Base-by-base conservation (phyloP, 2,329 filamentous ascomycete genomes). In the Ophiostoma triangulosporum region DNA sequence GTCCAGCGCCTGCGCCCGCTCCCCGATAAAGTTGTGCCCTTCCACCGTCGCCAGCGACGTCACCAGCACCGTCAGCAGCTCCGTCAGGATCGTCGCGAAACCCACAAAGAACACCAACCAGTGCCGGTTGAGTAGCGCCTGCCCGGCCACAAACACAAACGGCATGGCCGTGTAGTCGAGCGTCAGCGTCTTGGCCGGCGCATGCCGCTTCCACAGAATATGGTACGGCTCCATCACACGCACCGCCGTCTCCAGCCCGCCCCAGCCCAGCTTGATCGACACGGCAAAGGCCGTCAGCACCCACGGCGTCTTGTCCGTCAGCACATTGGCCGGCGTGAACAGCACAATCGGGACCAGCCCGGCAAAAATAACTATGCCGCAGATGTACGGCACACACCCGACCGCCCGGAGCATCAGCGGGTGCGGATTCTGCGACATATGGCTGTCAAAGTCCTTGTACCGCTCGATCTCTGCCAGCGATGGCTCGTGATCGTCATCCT, bases 161-260 rank as follows among this genome's bases (percentile, higher is more conserved):
- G 84, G 81, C 60, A 85, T 77, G 27, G 81, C 81, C 0, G 82
- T 84, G 64, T 88, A 88, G 65, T 88, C 84, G 9, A 88, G 74
- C 0, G 80, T 82, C 6, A 88, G 73, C 2, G 79, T 83, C 58
- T 74, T 77, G 6, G 83, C 71, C 0, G 80, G 77, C 3, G 84
- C 83, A 58, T 84, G 77, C 3, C 84, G 76, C 51, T 72, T 72
- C 14, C 78, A 83, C 2, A 88, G 75, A 56, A 86, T 77, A 63
- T 83, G 86, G 62, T 84, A 88, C 2, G 84, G 84, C 64, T 88
- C 83, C 65, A 87, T 78, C 74, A 87, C 82, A 40, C 84, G 80
- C 48, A 87, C 74, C 26, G 81, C 77, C 54, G 77, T 82, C 61
- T 88, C 85, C 57, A 88, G 71, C 3, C 78, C 77, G 56, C 76